phyloP scores from a whole-genome alignment of 1,284 basidiomycete genomes.

The Melanopsichium pennsylvanicum region DNA sequence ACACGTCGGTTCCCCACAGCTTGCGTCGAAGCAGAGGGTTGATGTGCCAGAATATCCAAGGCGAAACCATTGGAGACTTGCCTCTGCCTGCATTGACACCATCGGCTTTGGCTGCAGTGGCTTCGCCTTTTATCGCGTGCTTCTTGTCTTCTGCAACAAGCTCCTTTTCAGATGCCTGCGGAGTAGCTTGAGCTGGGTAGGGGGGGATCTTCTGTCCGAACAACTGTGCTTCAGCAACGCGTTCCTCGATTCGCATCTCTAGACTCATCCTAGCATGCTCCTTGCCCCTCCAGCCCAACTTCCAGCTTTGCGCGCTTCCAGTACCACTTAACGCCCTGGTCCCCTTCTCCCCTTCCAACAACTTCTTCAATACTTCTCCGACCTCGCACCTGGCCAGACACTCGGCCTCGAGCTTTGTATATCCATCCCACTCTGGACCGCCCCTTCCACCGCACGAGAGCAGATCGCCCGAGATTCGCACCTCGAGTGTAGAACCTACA shows the following conservation, averaged over 20 bases:
- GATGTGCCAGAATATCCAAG: conserved; percentile 58
- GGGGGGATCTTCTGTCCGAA: conserved; percentile 19
- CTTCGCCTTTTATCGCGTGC: not conserved
- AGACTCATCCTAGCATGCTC: conserved; percentile 57
- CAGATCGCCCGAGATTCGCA: conserved; percentile 58
- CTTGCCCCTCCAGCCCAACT: conserved; percentile 60
- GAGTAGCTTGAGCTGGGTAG: not conserved
- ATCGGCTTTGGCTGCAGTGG: conserved; percentile 1
- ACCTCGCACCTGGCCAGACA: conserved; percentile 22
- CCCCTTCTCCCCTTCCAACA: conserved; percentile 25
- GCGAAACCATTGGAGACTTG: conserved; percentile 1
- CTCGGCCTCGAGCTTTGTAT: conserved; percentile 17
- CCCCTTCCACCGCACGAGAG: conserved; percentile 29
- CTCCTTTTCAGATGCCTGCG: not conserved
- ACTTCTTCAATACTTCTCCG: conserved; percentile 29
- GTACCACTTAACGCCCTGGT: conserved; percentile 14
- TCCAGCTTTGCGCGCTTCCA: conserved; percentile 52
- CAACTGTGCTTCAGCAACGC: conserved; percentile 29
- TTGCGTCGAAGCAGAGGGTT: conserved; percentile 60
- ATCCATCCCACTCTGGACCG: conserved; percentile 33
- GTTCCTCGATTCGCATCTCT: conserved; percentile 48
- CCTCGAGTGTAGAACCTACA: conserved; percentile 62
- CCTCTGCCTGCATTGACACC: no score
- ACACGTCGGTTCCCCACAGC: conserved; percentile 72
- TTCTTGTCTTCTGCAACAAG: not conserved